Percentiles rank a stretch among this genome's conserved stretches.
Conservation (phyloP, 148 eudicot species). For the Dianthus caryophyllus region DNA sequence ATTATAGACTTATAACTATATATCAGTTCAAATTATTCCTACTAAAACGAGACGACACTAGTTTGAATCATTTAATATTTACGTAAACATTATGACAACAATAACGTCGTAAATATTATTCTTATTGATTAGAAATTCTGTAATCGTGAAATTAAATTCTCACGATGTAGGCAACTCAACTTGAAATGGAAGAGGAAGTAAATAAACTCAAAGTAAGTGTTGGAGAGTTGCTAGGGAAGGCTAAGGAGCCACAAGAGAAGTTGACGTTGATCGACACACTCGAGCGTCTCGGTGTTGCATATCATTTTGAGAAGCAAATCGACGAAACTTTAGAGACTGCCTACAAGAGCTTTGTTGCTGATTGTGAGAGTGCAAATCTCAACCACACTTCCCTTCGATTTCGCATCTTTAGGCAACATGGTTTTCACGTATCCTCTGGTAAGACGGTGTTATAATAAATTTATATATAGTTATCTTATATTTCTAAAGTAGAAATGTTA, state of each 20-base stretch:
- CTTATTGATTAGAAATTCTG: no score
- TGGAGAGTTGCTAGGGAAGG: conserved; percentile 19
- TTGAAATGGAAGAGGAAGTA: conserved; percentile 15
- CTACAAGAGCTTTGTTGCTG: not conserved
- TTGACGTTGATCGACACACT: conserved; percentile 36
- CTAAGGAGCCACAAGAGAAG: conserved; percentile 10
- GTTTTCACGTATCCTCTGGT: conserved; percentile 24
- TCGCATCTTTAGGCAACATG: conserved; percentile 30
- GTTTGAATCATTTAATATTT: no score
- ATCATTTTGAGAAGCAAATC: conserved; percentile 46
- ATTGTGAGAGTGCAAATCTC: conserved; percentile 24
- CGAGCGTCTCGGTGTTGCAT: conserved; percentile 45
- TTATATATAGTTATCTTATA: no score
- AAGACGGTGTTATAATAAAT: not conserved
- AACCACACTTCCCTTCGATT: conserved; percentile 33
- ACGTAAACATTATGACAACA: no score
- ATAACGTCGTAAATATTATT: no score
- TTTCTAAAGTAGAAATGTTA: no score
- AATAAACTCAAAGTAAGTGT: conserved; percentile 28
- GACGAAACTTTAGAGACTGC: conserved; percentile 23
- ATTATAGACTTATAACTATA: no score
- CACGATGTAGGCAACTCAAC: conserved; percentile 14
- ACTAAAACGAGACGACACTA: no score
- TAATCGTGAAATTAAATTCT: no score
- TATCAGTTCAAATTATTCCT: no score